Evolutionary conservation across 2,329 filamentous ascomycete species (phyloP).

Genomic region (Apiospora kogelbergensis): DNA sequence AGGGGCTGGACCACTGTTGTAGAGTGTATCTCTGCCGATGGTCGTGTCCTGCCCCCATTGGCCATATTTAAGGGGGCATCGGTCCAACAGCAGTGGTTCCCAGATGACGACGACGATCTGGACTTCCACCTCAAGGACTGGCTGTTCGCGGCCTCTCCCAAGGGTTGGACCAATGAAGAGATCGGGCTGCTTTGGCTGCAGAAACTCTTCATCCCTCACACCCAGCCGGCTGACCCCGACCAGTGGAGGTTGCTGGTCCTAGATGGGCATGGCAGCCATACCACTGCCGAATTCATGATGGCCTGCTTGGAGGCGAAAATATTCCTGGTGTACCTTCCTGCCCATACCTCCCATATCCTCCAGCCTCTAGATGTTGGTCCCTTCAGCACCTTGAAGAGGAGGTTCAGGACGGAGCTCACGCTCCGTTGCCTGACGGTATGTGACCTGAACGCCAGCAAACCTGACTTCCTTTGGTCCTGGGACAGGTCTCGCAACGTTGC

Average conservation of each 20-base stretch:
- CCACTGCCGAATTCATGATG: neutral
- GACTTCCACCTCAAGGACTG: neutral
- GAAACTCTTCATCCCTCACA: neutral
- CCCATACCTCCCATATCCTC: neutral
- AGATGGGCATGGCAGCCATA: neutral
- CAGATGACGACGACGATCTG: neutral
- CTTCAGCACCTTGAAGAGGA: neutral
- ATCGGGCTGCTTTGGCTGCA: neutral
- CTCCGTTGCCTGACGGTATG: neutral
- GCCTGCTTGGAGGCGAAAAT: neutral
- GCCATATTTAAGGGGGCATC: neutral
- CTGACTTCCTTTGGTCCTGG: neutral
- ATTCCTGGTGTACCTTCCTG: neutral
- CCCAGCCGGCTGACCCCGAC: neutral
- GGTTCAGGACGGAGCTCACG: neutral
- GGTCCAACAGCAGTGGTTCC: neutral
- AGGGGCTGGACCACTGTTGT: neutral
- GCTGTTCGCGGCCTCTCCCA: neutral
- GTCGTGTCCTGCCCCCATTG: neutral
- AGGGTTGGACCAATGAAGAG: neutral
- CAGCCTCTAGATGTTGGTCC: neutral
- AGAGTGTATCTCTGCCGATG: neutral
- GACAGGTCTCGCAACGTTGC: neutral
- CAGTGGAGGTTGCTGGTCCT: neutral
- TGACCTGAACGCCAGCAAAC: neutral